A percentile compares a stretch with the other conserved stretches of the same genome.
Conservation (phyloP, 768 basidiomycete species). For the Nevesoporus exiguus region DNA sequence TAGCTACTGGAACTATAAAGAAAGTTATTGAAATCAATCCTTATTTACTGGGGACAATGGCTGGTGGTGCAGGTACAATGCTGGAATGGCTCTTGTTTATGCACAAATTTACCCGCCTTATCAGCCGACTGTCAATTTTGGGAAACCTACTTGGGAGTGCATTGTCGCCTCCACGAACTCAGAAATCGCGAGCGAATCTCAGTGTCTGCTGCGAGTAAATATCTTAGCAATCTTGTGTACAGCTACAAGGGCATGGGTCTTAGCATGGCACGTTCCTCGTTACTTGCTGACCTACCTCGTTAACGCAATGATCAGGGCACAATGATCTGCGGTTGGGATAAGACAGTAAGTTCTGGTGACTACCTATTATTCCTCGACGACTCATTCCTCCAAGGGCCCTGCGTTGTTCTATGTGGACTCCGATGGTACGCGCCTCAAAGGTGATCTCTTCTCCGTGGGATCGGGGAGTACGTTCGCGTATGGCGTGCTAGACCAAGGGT, state of each 20-base stretch:
- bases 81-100: background rate
- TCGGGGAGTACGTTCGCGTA: slow-evolving; percentile 99
- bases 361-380: background rate
- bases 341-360: slow-evolving; percentile 60
- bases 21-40: slow-evolving; percentile 99
- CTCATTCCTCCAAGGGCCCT: slow-evolving; percentile 59
- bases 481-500: slow-evolving; percentile 95
- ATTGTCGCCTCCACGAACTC: slow-evolving; percentile 95
- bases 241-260: slow-evolving; percentile 99
- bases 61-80: slow-evolving; percentile 88
- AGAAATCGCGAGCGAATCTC: slow-evolving; percentile 96
- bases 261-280: slow-evolving; percentile 75
- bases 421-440: slow-evolving; percentile 92
- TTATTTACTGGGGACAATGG: slow-evolving; percentile 98
- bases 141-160: slow-evolving; percentile 99
- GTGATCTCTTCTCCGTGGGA: slow-evolving; percentile 97
- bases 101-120: slow-evolving; percentile 4
- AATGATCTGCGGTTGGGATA: slow-evolving; percentile 99
- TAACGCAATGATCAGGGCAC: slow-evolving; percentile 63
- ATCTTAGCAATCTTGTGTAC: slow-evolving; percentile 95
- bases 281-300: background rate
- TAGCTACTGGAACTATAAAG: slow-evolving; percentile 96
- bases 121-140: slow-evolving; percentile 94
- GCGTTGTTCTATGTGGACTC: slow-evolving; percentile 97
- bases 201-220: slow-evolving; percentile 98